These are phyloP conservation scores for Ambrosia trifida DNA, from an alignment of 129 eudicot species.

Conservation along the genomic window DNA sequence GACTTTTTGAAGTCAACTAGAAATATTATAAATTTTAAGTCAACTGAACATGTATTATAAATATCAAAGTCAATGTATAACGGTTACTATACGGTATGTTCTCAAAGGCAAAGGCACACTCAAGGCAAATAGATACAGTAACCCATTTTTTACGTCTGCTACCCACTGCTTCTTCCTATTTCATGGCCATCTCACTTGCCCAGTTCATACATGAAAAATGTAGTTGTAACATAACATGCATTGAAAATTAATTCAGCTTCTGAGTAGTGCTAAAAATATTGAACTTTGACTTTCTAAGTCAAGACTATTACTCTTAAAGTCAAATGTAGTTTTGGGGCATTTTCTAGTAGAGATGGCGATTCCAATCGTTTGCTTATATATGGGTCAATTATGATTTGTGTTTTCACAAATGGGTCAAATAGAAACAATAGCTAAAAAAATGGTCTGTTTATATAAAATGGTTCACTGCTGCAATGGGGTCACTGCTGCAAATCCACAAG, in stretches of 20 bases:
- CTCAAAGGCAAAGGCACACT: too few relatives aligned
- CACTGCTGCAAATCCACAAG: too few relatives aligned
- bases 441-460: too few relatives aligned
- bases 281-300: background rate
- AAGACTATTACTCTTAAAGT: background rate
- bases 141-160: constrained; percentile 36
- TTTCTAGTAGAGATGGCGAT: background rate
- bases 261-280: background rate
- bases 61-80: too few relatives aligned
- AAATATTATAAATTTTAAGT: too few relatives aligned
- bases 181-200: constrained; percentile 72
- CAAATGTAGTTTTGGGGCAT: background rate
- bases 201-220: constrained; percentile 66
- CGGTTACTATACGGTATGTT: too few relatives aligned
- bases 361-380: background rate
- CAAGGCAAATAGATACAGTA: background rate
- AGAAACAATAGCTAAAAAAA: background rate
- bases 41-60: too few relatives aligned
- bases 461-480: too few relatives aligned
- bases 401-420: background rate
- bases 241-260: background rate
- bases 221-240: constrained; percentile 45
- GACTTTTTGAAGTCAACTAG: too few relatives aligned
- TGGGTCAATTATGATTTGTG: background rate
- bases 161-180: constrained; percentile 57